These are phyloP conservation scores for Cyanidioschyzon merolae DNA, from an alignment of 23 red algal genomes.

Conservation along the genomic window DNA sequence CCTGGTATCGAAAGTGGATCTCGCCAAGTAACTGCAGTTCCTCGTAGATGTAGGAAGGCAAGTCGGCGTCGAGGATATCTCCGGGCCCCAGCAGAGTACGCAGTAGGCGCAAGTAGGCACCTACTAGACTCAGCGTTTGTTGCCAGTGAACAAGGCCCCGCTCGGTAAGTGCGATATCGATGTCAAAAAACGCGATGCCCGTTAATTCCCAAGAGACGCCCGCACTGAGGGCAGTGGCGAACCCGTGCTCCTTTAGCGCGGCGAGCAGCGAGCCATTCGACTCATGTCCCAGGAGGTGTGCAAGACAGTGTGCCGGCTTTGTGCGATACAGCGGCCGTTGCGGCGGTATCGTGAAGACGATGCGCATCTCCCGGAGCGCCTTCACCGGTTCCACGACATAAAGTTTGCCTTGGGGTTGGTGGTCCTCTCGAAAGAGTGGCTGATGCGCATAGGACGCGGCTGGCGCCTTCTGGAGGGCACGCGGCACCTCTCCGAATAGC, in stretches of 20 bases:
- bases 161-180: constrained; percentile 54
- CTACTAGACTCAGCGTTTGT: constrained; percentile 39
- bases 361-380: constrained; percentile 48
- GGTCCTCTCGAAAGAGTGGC: neutral
- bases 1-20: constrained; percentile 56
- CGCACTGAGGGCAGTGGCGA: constrained; percentile 41
- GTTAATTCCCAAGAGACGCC: constrained; percentile 29
- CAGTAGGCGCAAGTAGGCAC: constrained; percentile 54
- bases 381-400: constrained; percentile 39
- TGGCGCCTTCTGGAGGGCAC: neutral
- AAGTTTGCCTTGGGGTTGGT: neutral
- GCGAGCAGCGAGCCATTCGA: constrained; percentile 49
- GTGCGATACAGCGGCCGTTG: constrained; percentile 27
- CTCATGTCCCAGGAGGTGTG: constrained; percentile 68
- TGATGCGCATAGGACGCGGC: neutral
- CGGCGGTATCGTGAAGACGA: constrained; percentile 46
- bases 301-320: constrained; percentile 47
- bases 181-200: constrained; percentile 27
- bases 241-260: constrained; percentile 52
- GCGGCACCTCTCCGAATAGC: constrained; percentile 1
- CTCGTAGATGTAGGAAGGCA: constrained; percentile 32
- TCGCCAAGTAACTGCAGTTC: constrained; percentile 49
- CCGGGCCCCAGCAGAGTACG: neutral
- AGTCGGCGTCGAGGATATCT: neutral
- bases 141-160: constrained; percentile 44